Evolutionary conservation across 768 basidiomycete genomes (phyloP).

Genomic region (Suillus plorans): DNA sequence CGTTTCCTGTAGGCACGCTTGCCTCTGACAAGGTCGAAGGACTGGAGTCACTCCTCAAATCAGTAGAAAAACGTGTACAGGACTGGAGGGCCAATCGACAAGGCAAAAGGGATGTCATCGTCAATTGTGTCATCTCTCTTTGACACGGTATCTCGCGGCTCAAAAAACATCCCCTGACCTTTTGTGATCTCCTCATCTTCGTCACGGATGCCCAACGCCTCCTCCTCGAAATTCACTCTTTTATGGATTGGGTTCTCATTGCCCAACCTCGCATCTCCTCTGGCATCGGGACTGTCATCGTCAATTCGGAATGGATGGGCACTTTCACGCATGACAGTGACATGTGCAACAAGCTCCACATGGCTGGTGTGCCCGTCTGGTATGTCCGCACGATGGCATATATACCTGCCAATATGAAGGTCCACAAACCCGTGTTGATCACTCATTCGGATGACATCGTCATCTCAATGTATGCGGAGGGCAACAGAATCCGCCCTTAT

Average conservation of each 20-base stretch:
- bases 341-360: neutral
- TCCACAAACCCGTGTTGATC: neutral
- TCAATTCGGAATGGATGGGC: neutral
- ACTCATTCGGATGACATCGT: neutral
- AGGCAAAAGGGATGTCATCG: neutral
- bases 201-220: neutral
- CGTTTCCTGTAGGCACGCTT: neutral
- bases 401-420: neutral
- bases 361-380: slow-evolving; percentile 1
- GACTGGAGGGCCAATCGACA: neutral
- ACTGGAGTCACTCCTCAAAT: neutral
- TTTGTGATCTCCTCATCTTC: neutral
- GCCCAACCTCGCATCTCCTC: neutral
- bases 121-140: neutral
- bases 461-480: neutral
- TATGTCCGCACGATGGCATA: neutral
- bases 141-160: neutral
- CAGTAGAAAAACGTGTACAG: neutral
- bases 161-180: neutral
- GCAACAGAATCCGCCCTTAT: neutral
- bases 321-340: neutral
- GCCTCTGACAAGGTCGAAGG: neutral
- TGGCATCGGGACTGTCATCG: neutral
- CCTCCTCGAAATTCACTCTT: neutral
- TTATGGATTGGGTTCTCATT: neutral